A percentile compares a stretch with the other conserved stretches of the same genome.
phyloP scores from a whole-genome alignment of 2,329 filamentous ascomycete genomes.

The Apiospora phragmitis region DNA sequence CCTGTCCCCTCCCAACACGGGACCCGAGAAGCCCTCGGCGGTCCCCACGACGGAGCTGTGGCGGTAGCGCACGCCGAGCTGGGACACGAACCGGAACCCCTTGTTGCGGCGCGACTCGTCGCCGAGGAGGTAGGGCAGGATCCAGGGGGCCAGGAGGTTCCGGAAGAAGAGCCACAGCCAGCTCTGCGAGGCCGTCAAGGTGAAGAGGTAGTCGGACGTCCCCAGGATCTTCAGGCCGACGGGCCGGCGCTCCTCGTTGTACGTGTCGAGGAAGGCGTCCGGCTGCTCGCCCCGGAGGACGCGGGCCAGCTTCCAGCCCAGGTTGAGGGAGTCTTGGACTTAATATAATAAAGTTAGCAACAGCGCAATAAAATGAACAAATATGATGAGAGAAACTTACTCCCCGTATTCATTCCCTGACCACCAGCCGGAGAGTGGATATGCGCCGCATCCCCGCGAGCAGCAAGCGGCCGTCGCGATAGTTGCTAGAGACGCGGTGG shows the following conservation, averaged over 20 bases:
- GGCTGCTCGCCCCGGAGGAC: constrained; percentile 35
- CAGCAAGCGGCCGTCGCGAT: constrained; percentile 49
- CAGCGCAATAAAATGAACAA: too few relatives aligned
- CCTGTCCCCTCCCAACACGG: constrained; percentile 47
- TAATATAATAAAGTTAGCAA: neutral
- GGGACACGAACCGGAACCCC: constrained; percentile 38
- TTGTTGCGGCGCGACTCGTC: constrained; percentile 21
- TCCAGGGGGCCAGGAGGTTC: constrained; percentile 37
- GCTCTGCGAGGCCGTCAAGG: constrained; percentile 35
- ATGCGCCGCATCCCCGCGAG: constrained; percentile 58
- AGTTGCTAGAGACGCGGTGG: constrained; percentile 35
- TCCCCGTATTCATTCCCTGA: constrained; percentile 59
- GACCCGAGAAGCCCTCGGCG: constrained; percentile 31
- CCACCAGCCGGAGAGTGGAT: constrained; percentile 56
- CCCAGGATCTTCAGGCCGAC: constrained; percentile 44
- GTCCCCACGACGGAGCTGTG: constrained; percentile 37
- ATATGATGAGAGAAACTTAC: neutral
- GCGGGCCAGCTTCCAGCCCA: constrained; percentile 55
- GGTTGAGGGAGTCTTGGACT: constrained; percentile 52
- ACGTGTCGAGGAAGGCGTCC: constrained; percentile 45
- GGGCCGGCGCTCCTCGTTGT: constrained; percentile 47
- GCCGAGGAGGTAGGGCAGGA: constrained; percentile 38
- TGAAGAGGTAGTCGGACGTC: constrained; percentile 43
- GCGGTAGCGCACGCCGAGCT: constrained; percentile 45
- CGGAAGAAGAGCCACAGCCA: constrained; percentile 37